Base-by-base conservation (phyloP, 1,139 yeast genomes). In the Yamadazyma buinensis region DNA sequence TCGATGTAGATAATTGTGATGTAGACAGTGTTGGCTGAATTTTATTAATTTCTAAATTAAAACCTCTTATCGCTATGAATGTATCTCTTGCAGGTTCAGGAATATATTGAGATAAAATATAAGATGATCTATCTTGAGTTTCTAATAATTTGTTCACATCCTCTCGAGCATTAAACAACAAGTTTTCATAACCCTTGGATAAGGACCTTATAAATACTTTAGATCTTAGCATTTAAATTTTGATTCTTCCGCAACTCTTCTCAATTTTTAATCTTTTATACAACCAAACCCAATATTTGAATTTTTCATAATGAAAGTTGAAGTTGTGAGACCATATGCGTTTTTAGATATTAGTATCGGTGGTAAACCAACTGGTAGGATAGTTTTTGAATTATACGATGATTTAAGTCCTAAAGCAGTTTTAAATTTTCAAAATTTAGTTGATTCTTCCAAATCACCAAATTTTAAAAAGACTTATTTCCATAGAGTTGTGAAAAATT, bases 401-500 rank as follows among this genome's bases (percentile, higher is more conserved):
- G 62, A 58, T 23, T 36, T 56, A 32, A 90, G 94, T 0, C 94
- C 95, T 3, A 64, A 65, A 37, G 67, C 90, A 0, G 51, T 68
- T 2, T 59, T 64, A 27, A 80, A 80, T 57, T 82, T 82, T 47
- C 47, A 65, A 3, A 54, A 56, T 17, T 51, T 80, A 14, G 72
- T 80, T 44, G 48, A 51, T 27, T 35, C 35, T 8, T 66, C 69
- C 7, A 41, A 42, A 9, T 45, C 36, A 2, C 41, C 49, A 9
- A 41, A 52, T 9, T 77, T 68, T 44, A 61, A 68, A 40, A 57
- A 66, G 21, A 75, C 72, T 29, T 60, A 57, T 19, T 79, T 87
- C 55, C 87, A 84, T 48, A 64, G 92, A 36, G 77, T 84, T 1
- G 70, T 86, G 29, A 84, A 80, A 43, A 87, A 83, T 53, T 87